Evolutionary conservation across 768 basidiomycete species (phyloP), one percentile per base, ranked within the genome.

Genomic region (Tricholoma terreum): DNA sequence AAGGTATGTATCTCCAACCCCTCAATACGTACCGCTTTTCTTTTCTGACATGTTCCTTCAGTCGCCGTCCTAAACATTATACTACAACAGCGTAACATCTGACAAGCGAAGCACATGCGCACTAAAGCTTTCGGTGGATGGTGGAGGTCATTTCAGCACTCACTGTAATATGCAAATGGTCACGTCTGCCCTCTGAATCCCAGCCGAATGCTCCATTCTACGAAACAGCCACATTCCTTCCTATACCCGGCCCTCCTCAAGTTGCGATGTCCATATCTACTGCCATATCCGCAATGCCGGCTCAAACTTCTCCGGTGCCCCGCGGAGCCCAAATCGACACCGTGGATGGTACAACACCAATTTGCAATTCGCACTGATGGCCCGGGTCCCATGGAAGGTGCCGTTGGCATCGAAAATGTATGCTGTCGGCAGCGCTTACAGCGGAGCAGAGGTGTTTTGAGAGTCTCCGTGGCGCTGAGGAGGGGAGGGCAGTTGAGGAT

Each of bases 151-250:
- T 81, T 33, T 76, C 84, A 22, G 73, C 89, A 3, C 68, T 80
- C 8, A 81, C 78, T 60, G 78, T 83, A 1, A 87, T 91, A 11
- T 82, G 90, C 15, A 83, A 86, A 57, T 91, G 91, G 0, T 85
- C 86, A 1, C 79, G 90, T 24, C 43, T 49, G 24, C 34, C 34
- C 2, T 19, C 30, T 52, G 78, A 72, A 55, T 61, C 71, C 9
- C 79, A 79, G 42, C 69, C 75, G 4, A 57, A 65, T 2, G 52
- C 62, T 5, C 60, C 80, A 11, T 72, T 75, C 15, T 50, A 67
- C 1, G 66, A 72, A 27, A 67, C 78, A 7, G 49, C 59, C 10
- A 34, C 66, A 4, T 60, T 78, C 0, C 70, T 72, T 8, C 1
- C 62, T 76, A 8, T 71, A 72, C 36, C 52, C 67, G 0, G 62